Evolutionary conservation across 1,284 basidiomycete species (phyloP).

Genomic region (Fistulinella cinereoalba): DNA sequence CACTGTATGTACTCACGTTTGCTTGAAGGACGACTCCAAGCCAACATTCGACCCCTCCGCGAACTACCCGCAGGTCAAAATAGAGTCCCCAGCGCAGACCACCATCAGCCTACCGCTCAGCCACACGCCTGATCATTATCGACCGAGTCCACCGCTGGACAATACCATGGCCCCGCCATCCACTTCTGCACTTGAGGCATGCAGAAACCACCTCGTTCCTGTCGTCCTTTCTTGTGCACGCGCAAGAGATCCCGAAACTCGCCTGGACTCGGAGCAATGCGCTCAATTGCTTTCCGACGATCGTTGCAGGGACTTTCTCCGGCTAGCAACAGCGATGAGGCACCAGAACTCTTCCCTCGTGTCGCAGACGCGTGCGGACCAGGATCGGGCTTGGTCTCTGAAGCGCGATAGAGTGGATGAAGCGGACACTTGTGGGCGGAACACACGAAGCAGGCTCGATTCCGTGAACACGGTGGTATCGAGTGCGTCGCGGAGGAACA

Average conservation of each 20-base stretch:
- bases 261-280: constrained; percentile 19
- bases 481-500: constrained; percentile 21
- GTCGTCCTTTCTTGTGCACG: constrained; percentile 20
- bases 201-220: constrained; percentile 25
- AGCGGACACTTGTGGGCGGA: constrained; percentile 13
- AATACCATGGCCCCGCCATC: constrained; percentile 8
- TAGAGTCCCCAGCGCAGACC: constrained; percentile 12
- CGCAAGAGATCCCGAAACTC: constrained; percentile 14
- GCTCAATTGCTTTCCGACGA: constrained; percentile 28
- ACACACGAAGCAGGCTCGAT: constrained; percentile 15
- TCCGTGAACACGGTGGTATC: constrained; percentile 12
- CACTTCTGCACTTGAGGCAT: constrained; percentile 24
- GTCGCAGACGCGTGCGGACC: constrained; percentile 6
- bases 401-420: constrained; percentile 16
- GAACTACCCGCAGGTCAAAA: constrained; percentile 3
- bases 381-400: constrained; percentile 1
- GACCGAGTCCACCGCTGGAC: constrained; percentile 4
- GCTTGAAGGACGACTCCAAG: neutral
- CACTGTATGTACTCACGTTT: constrained; percentile 1
- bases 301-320: constrained; percentile 20
- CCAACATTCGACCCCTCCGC: constrained; percentile 14
- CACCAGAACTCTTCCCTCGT: constrained; percentile 17
- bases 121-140: constrained; percentile 5
- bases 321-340: constrained; percentile 25
- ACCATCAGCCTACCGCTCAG: constrained; percentile 10